phyloP scores from a whole-genome alignment of 805 yeast genomes.

The Saccharomyces kudriavzevii region DNA sequence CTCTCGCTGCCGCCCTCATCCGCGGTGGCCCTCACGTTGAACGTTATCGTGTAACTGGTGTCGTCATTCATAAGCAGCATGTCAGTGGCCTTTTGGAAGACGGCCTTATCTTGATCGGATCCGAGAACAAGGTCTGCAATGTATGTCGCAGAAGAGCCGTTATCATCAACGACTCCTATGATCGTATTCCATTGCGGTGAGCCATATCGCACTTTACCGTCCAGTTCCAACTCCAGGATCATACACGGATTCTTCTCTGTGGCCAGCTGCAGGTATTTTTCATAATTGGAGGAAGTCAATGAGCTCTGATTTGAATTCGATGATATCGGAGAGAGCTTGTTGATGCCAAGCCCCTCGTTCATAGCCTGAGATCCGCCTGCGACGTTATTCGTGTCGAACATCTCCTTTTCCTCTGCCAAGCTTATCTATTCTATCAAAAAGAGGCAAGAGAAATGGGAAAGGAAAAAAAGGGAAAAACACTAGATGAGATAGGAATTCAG shows the following conservation, averaged over 20 bases:
- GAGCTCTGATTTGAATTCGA: slow-evolving; percentile 4
- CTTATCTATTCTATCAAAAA: neutral
- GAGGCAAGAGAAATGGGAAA: neutral
- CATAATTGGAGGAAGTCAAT: slow-evolving; percentile 25
- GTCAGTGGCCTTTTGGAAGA: slow-evolving; percentile 61
- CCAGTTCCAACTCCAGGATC: slow-evolving; percentile 76
- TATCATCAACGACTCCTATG: slow-evolving; percentile 48
- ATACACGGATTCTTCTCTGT: slow-evolving; percentile 65
- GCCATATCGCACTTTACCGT: slow-evolving; percentile 67
- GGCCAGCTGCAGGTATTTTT: slow-evolving; percentile 51
- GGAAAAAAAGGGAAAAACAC: neutral
- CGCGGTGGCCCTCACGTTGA: slow-evolving; percentile 33
- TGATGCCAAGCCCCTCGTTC: neutral
- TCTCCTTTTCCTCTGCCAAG: neutral
- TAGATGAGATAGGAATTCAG: neutral
- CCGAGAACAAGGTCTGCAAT: slow-evolving; percentile 62
- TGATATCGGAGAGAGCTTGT: neutral
- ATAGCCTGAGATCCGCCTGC: neutral
- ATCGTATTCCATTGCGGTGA: slow-evolving; percentile 72
- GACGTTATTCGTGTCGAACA: neutral
- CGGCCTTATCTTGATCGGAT: slow-evolving; percentile 49
- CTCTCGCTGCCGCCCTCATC: slow-evolving; percentile 1
- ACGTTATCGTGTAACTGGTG: slow-evolving; percentile 63
- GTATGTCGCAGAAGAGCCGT: slow-evolving; percentile 28
- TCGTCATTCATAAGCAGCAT: slow-evolving; percentile 67